A percentile compares a stretch with the other conserved stretches of the same genome.
Conservation (phyloP, 1,284 basidiomycete genomes). For the Afroboletus lepidellus region DNA sequence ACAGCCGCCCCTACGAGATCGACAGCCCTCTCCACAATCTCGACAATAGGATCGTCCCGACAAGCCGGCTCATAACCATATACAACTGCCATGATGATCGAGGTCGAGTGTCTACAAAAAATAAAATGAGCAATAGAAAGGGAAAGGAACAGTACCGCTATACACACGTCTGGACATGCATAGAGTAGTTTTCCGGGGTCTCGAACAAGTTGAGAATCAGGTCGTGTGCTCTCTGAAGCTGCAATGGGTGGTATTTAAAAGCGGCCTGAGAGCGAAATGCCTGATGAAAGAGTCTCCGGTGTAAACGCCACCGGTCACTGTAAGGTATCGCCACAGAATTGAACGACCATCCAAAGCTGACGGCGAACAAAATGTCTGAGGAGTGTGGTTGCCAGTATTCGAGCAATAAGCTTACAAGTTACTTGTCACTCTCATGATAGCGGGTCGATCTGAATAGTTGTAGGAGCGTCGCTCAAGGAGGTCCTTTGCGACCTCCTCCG, state of each 20-base stretch:
- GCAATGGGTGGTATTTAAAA: conserved; percentile 21
- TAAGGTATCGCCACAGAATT: conserved; percentile 22
- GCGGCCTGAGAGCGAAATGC: conserved; percentile 26
- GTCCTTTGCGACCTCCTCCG: no score
- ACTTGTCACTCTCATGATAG: no score
- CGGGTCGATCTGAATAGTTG: no score
- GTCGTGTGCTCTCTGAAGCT: conserved; percentile 28
- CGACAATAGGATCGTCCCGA: conserved; percentile 28
- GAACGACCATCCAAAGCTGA: conserved; percentile 31
- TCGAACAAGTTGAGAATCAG: conserved; percentile 29
- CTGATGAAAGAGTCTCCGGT: conserved; percentile 30
- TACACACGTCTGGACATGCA: conserved; percentile 30
- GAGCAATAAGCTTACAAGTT: no score
- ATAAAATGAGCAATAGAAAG: not conserved
- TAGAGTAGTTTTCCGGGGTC: conserved; percentile 15
- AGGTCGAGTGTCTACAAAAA: conserved; percentile 23
- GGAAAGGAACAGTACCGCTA: not conserved
- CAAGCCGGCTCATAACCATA: conserved; percentile 29
- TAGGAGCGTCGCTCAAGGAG: no score
- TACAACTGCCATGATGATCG: conserved; percentile 32
- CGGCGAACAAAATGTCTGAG: not conserved
- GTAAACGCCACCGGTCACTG: conserved; percentile 29
- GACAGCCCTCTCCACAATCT: not conserved
- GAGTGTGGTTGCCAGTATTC: no score
- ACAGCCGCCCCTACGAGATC: not conserved